Percentiles rank a stretch among this genome's conserved stretches.
These are phyloP conservation scores for Mucor racemosus DNA, from an alignment of 371 early-diverging fungal species.

Conservation along the genomic window DNA sequence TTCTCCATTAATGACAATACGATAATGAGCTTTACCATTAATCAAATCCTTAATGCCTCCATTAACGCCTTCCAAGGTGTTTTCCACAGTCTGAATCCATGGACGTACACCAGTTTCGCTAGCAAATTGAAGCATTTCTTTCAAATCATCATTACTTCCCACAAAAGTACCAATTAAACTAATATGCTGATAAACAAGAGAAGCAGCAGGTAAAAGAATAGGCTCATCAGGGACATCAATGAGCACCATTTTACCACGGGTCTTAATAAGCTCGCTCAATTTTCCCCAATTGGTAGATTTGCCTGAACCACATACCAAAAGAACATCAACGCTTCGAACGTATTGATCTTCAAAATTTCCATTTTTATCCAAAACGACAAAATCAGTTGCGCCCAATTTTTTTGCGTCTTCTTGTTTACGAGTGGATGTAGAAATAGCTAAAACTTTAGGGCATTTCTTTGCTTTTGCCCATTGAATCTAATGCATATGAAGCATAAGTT, in stretches of 20 bases:
- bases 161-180: slow-evolving; percentile 73
- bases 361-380: slow-evolving; percentile 21
- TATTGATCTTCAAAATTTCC: slow-evolving; percentile 19
- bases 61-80: slow-evolving; percentile 67
- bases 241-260: slow-evolving; percentile 62
- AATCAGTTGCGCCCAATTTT: slow-evolving; percentile 71
- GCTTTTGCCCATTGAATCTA: slow-evolving; percentile 64
- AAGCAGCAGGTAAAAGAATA: slow-evolving; percentile 40
- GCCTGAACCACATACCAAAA: slow-evolving; percentile 64
- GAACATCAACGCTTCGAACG: slow-evolving; percentile 45
- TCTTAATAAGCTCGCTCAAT: slow-evolving; percentile 55
- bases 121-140: slow-evolving; percentile 76
- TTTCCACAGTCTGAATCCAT: slow-evolving; percentile 63
- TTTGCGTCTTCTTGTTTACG: slow-evolving; percentile 70
- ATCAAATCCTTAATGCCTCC: slow-evolving; percentile 63
- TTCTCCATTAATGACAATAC: slow-evolving; percentile 64
- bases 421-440: slow-evolving; percentile 73
- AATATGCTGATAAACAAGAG: slow-evolving; percentile 57
- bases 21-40: slow-evolving; percentile 70
- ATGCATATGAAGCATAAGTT: background rate
- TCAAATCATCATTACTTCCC: slow-evolving; percentile 61
- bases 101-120: slow-evolving; percentile 69
- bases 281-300: slow-evolving; percentile 55
- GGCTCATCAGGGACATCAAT: slow-evolving; percentile 71
- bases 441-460: slow-evolving; percentile 62